These are phyloP conservation scores for Gnetum montanum DNA, from an alignment of 75 land plant genomes.

Conservation along the genomic window DNA sequence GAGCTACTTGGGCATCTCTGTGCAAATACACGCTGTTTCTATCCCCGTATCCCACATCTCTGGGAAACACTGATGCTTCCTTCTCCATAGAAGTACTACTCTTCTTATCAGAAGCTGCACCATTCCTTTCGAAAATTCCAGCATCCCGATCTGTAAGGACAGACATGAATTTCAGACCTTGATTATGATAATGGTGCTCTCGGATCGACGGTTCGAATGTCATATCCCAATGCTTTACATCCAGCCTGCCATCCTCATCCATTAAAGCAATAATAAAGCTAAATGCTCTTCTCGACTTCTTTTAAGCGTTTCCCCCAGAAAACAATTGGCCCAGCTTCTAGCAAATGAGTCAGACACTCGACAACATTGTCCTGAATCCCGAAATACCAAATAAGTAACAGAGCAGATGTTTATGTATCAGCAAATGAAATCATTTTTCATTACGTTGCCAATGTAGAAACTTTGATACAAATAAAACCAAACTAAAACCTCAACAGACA, in stretches of 20 bases:
- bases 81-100: constrained; percentile 20
- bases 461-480: too few species aligned
- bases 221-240: constrained; percentile 23
- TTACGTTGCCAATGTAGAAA: too few species aligned
- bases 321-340: neutral
- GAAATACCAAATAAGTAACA: neutral
- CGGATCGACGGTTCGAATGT: constrained; percentile 12
- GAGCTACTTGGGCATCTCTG: constrained; percentile 21
- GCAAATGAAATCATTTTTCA: too few species aligned
- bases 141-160: constrained; percentile 32
- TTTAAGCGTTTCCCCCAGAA: neutral
- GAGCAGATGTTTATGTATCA: too few species aligned
- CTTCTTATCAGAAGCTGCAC: constrained; percentile 13
- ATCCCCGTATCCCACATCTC: constrained; percentile 29
- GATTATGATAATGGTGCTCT: too few species aligned
- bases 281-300: neutral
- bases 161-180: constrained; percentile 43
- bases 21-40: constrained; percentile 11
- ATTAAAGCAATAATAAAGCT: too few species aligned
- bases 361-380: neutral
- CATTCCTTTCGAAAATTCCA: constrained; percentile 15
- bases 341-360: neutral
- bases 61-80: constrained; percentile 19
- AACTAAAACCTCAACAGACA: too few species aligned
- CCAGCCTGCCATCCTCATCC: constrained; percentile 26